Conservation (phyloP, 129 eudicot species). For the Sambucus nigra region DNA sequence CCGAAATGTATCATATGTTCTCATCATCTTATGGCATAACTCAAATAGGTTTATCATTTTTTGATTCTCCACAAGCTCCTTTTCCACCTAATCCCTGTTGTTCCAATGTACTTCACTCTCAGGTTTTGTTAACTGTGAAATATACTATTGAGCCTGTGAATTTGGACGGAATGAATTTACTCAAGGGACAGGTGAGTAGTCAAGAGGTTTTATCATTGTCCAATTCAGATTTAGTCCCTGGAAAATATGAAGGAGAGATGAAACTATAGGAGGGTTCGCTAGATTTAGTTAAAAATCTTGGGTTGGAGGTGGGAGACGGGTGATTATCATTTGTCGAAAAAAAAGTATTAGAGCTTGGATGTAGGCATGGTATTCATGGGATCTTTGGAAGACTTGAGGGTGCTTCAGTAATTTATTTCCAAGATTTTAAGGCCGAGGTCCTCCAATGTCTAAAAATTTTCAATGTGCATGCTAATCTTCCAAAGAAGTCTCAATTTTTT, state of each 20-base stretch:
- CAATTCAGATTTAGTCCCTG: conserved; percentile 92
- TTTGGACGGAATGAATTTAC: conserved; percentile 60
- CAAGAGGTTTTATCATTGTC: conserved; percentile 72
- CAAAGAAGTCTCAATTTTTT: too few species aligned
- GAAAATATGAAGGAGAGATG: conserved; percentile 95
- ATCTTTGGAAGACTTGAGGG: too few species aligned
- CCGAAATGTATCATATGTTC: conserved; percentile 43
- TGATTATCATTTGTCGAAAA: conserved; percentile 45
- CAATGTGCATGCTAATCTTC: too few species aligned
- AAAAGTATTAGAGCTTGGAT: conserved; percentile 84
- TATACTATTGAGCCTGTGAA: conserved; percentile 53
- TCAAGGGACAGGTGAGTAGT: conserved; percentile 93
- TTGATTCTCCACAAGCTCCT: conserved; percentile 40
- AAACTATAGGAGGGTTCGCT: conserved; percentile 98
- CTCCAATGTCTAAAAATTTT: too few species aligned
- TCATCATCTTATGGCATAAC: conserved; percentile 35
- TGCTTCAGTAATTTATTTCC: too few species aligned
- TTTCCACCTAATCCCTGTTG: conserved; percentile 80
- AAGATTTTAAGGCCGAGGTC: too few species aligned
- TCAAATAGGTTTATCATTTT: conserved; percentile 43
- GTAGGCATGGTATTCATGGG: too few species aligned
- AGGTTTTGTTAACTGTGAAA: conserved; percentile 45
- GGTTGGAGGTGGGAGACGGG: conserved; percentile 45
- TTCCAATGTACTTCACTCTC: conserved; percentile 54
- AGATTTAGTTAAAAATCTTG: conserved; percentile 63